phyloP scores from a whole-genome alignment of 1,139 yeast species.

The Suhomyces ambrosiae region DNA sequence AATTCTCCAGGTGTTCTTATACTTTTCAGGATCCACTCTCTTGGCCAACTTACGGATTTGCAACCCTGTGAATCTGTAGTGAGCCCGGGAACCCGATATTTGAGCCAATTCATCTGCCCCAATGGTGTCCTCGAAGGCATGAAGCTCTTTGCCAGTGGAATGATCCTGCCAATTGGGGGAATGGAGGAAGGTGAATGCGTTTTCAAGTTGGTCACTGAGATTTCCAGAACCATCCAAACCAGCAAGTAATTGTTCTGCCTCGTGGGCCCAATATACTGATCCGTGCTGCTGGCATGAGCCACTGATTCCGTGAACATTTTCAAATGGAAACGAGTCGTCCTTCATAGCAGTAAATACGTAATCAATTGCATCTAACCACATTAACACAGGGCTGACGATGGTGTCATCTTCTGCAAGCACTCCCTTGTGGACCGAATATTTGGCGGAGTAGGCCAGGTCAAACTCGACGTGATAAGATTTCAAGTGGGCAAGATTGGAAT shows the following conservation, averaged over 20 bases:
- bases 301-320: constrained; percentile 64
- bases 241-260: constrained; percentile 45
- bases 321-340: constrained; percentile 55
- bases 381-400: constrained; percentile 75
- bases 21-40: constrained; percentile 50
- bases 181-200: constrained; percentile 60
- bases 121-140: constrained; percentile 58
- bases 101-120: constrained; percentile 66
- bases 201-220: constrained; percentile 47
- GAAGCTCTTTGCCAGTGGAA: constrained; percentile 72
- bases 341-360: constrained; percentile 59
- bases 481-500: constrained; percentile 53
- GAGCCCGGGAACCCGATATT: constrained; percentile 84
- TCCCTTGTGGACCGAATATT: constrained; percentile 69
- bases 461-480: constrained; percentile 70
- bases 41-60: constrained; percentile 78
- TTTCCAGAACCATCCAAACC: constrained; percentile 24
- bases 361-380: constrained; percentile 90
- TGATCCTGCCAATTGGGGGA: constrained; percentile 98
- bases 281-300: constrained; percentile 97
- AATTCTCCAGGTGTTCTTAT: constrained; percentile 59
- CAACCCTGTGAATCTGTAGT: constrained; percentile 86
- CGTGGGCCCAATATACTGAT: constrained; percentile 73
- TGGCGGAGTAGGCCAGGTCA: constrained; percentile 58
- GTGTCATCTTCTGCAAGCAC: constrained; percentile 56